A percentile compares a stretch with the other conserved stretches of the same genome.
Conservation (phyloP, 441 rosid genomes). For the Dalechampia spathulata region DNA sequence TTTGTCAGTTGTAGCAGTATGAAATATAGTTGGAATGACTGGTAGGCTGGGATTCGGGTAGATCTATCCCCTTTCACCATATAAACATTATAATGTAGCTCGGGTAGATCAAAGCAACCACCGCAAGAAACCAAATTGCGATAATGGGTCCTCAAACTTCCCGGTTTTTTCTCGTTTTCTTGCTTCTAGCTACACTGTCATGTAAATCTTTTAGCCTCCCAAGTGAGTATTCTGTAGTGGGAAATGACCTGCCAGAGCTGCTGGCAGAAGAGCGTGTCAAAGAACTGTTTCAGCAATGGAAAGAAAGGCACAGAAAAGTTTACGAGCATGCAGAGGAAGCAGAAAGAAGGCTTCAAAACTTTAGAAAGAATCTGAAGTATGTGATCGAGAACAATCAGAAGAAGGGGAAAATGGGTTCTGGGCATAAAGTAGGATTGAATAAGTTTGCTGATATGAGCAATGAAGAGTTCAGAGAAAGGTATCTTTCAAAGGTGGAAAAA, state of each 20-base stretch:
- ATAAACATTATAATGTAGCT: constrained; percentile 8
- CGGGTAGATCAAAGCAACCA: background rate
- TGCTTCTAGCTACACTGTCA: constrained; percentile 22
- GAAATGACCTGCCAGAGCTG: constrained; percentile 22
- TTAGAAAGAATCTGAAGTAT: constrained; percentile 44
- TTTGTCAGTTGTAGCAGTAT: no score
- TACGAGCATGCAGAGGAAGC: constrained; percentile 41
- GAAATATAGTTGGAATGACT: constrained; percentile 25
- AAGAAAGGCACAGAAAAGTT: constrained; percentile 37
- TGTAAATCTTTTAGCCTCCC: constrained; percentile 29
- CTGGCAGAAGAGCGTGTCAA: constrained; percentile 35
- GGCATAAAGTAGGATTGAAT: constrained; percentile 47
- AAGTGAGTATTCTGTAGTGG: constrained; percentile 32
- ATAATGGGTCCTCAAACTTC: constrained; percentile 25
- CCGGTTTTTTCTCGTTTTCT: constrained; percentile 16
- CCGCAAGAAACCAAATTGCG: background rate
- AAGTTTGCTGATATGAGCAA: constrained; percentile 66
- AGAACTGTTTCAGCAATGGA: constrained; percentile 48
- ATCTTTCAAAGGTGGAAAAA: constrained; percentile 45
- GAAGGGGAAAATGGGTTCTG: constrained; percentile 1
- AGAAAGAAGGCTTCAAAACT: constrained; percentile 31
- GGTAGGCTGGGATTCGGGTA: constrained; percentile 37
- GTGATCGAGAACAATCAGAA: constrained; percentile 33
- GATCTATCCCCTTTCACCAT: background rate
- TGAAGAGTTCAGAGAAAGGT: constrained; percentile 44